Evolutionary conservation across 1,284 basidiomycete species (phyloP).

Genomic region (Pseudozyma pruni): DNA sequence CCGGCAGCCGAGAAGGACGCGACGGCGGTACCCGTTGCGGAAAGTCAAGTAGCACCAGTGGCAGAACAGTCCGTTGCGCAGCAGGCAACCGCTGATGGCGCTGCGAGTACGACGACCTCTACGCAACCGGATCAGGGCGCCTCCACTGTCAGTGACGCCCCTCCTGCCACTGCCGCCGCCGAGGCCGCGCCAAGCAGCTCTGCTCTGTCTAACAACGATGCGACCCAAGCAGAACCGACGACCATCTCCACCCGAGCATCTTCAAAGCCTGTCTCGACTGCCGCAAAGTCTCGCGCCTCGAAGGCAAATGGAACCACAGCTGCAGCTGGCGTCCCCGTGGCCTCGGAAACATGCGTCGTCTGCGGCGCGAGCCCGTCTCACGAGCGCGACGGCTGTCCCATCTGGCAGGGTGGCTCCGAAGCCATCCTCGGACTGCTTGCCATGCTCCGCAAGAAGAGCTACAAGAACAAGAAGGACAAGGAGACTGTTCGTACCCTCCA

Average conservation of each 20-base stretch:
- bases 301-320: constrained; percentile 3
- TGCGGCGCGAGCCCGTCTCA: constrained; percentile 20
- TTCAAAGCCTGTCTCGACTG: neutral
- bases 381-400: constrained; percentile 13
- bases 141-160: neutral
- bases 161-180: neutral
- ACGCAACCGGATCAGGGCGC: neutral
- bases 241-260: neutral
- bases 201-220: neutral
- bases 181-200: constrained; percentile 3
- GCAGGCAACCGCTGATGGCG: neutral
- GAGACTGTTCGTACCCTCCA: constrained; percentile 5
- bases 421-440: constrained; percentile 27
- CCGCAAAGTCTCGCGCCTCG: constrained; percentile 9
- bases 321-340: neutral
- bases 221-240: neutral
- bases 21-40: neutral
- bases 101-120: neutral
- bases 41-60: neutral
- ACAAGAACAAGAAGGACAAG: constrained; percentile 31
- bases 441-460: constrained; percentile 17
- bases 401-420: constrained; percentile 29
- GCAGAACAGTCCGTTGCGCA: neutral
- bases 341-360: constrained; percentile 14
- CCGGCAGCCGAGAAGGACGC: neutral